These are phyloP conservation scores for Eucalyptus erythrocorys DNA, from an alignment of 345 rosid species.

Conservation along the genomic window DNA sequence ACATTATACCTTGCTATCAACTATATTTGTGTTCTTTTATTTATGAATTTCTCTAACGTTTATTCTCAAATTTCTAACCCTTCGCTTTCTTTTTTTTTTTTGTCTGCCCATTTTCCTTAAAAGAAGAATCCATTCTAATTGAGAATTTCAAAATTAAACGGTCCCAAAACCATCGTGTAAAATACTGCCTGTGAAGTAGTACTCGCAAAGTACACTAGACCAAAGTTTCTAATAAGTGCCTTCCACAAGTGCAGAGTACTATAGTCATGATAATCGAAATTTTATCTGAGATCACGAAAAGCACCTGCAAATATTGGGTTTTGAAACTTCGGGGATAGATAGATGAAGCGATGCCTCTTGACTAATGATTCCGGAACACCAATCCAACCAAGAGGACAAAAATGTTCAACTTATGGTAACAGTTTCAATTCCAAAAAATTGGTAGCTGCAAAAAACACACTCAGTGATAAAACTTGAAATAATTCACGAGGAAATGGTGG, in stretches of 20 bases:
- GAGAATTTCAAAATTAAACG: neutral
- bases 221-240: neutral
- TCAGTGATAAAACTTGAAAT: neutral
- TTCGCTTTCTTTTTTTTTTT: neutral
- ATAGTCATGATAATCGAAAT: neutral
- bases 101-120: neutral
- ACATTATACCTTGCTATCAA: no score
- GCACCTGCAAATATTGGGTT: neutral
- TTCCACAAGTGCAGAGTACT: neutral
- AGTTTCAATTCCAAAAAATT: neutral
- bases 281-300: neutral
- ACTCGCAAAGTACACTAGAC: neutral
- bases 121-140: neutral
- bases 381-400: neutral
- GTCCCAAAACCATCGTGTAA: neutral
- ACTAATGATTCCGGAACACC: neutral
- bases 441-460: neutral
- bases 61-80: no score
- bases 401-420: neutral
- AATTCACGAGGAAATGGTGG: neutral
- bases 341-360: neutral
- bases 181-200: neutral
- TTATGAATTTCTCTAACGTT: no score
- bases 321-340: no score
- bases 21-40: no score